Base-by-base conservation (phyloP, 805 yeast species). In the Candida easanensis region DNA sequence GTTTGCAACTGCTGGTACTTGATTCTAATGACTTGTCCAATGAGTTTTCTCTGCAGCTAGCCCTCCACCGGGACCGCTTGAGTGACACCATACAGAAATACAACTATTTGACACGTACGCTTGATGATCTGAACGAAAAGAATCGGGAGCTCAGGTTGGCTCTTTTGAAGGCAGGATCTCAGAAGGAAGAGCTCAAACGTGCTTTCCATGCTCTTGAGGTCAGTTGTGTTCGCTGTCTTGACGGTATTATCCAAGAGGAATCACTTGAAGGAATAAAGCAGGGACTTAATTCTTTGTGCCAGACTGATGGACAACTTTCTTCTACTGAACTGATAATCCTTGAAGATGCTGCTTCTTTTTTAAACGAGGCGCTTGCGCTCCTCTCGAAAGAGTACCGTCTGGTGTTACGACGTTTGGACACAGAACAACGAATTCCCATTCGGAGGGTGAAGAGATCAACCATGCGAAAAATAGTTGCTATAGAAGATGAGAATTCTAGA, bases 201-300 rank as follows among this genome's bases (percentile, higher is more conserved):
- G 30, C 43, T 1, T 41, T 45, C 38, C 43, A 45, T 36, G 31
- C 49, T 10, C 45, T 45, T 41, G 49, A 41, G 26, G 45, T 45
- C 8, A 38, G 43, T 21, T 45, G 49, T 31, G 45, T 45, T n/a
- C 39, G 45, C 9, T 45, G 45, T 20, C 49, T 45, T 35, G 45
- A 45, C 25, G 49, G 49, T 10, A 35, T 45, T 9, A 41, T 45
- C 15, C 45, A 45, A 22, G 45, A 45, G 34, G 49, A 45, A 7
- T 45, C 49, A 2, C 40, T 45, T 31, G 45, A 41, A 13, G 33
- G 49, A 2, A 45, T 45, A 21, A 45, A 45, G 17, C 43, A 41
- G 20, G 45, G 45, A 1, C 49, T 45, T 25, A 41, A 41, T 16
- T 11, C 48, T 5, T 40, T 45, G 19, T 34, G 22, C 1, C 30